Conservation (phyloP, 2,329 filamentous ascomycete species). For the Neodidymelliopsis sp. region DNA sequence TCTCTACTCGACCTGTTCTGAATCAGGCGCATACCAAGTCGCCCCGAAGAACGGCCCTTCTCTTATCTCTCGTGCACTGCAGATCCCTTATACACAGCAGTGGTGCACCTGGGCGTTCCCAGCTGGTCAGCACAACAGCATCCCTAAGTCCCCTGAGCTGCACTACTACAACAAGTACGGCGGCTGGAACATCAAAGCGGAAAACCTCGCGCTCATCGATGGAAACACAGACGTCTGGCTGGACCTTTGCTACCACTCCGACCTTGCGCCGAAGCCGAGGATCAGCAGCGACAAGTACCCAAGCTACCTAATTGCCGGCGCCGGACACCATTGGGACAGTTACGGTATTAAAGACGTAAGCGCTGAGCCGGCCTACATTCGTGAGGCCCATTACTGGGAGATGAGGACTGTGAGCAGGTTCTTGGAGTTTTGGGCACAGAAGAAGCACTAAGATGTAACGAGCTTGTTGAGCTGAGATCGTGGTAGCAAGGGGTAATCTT, state of each 20-base stretch:
- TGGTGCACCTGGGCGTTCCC: conserved; percentile 65
- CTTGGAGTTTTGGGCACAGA: conserved; percentile 23
- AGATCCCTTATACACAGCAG: conserved; percentile 61
- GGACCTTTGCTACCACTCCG: conserved; percentile 60
- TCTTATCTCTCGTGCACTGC: conserved; percentile 58
- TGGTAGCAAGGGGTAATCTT: too few species aligned
- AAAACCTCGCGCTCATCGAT: conserved; percentile 61
- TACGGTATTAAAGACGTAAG: conserved; percentile 50
- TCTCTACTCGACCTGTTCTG: conserved; percentile 59
- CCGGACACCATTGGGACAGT: conserved; percentile 62
- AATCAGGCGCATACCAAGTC: conserved; percentile 60
- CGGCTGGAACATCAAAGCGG: conserved; percentile 55
- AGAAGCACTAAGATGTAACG: conserved; percentile 2
- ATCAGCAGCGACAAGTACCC: conserved; percentile 56
- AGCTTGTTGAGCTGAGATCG: background rate
- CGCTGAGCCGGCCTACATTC: conserved; percentile 60
- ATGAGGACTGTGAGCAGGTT: conserved; percentile 55
- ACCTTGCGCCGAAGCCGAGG: conserved; percentile 48
- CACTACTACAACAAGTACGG: conserved; percentile 57
- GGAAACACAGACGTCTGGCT: conserved; percentile 62
- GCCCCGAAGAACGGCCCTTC: conserved; percentile 55
- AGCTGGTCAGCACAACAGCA: conserved; percentile 53
- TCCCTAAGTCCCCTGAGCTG: conserved; percentile 55
- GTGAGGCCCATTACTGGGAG: conserved; percentile 61
- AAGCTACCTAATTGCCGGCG: conserved; percentile 59